Evolutionary conservation across 805 yeast species (phyloP).

Genomic region (Candida coleopterorum): DNA sequence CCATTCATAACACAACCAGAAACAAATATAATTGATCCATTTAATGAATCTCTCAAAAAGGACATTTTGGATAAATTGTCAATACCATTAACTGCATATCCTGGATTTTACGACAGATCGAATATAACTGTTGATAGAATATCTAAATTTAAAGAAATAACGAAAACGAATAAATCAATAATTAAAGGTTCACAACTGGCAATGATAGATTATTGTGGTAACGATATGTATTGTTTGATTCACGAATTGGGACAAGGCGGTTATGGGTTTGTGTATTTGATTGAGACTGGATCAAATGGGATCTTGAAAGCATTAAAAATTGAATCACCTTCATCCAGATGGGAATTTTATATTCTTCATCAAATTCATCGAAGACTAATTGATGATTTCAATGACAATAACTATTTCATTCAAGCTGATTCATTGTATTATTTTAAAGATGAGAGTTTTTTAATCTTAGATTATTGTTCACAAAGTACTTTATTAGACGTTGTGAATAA

Average conservation of each 20-base stretch:
- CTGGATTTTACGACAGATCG: conserved; percentile 32
- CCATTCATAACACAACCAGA: conserved; percentile 41
- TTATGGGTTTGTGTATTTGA: conserved; percentile 68
- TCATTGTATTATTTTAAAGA: conserved; percentile 55
- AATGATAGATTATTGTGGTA: conserved; percentile 41
- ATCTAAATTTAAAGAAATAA: conserved; percentile 33
- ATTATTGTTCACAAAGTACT: conserved; percentile 68
- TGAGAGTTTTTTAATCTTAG: conserved; percentile 63
- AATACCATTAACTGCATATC: conserved; percentile 28
- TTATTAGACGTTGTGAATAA: conserved; percentile 61
- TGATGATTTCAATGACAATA: conserved; percentile 4
- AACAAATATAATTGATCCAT: conserved; percentile 30
- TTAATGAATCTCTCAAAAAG: conserved; percentile 36
- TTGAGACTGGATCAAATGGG: conserved; percentile 52
- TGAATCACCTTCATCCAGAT: conserved; percentile 61
- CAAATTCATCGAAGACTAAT: conserved; percentile 45
- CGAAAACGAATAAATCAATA: conserved; percentile 31
- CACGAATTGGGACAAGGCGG: conserved; percentile 76
- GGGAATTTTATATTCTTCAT: conserved; percentile 77
- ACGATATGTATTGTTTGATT: conserved; percentile 44
- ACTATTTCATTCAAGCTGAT: conserved; percentile 46
- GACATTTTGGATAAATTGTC: conserved; percentile 33
- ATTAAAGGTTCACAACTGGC: conserved; percentile 33
- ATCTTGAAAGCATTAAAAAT: conserved; percentile 63
- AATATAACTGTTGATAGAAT: conserved; percentile 21